Conservation (phyloP, 805 yeast species). For the Schizosaccharomyces lindneri region DNA sequence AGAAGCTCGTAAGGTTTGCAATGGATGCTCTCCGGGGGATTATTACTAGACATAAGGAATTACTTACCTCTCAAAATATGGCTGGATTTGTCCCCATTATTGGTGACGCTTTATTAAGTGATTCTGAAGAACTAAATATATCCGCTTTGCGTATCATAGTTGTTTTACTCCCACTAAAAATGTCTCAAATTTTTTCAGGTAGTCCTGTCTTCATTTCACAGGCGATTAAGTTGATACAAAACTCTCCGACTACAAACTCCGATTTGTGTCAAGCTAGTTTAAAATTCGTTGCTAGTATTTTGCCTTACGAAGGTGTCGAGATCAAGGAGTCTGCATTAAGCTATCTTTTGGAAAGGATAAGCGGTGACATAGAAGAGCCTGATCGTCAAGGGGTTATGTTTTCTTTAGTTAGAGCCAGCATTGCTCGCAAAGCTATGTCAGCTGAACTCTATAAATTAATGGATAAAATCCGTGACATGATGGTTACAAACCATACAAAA, state of each 20-base stretch:
- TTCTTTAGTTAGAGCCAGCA: slow-evolving; percentile 54
- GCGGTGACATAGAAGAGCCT: slow-evolving; percentile 79
- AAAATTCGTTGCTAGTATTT: slow-evolving; percentile 43
- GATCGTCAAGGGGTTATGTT: slow-evolving; percentile 71
- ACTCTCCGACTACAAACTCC: slow-evolving; percentile 50
- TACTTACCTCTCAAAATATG: slow-evolving; percentile 35
- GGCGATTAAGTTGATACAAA: slow-evolving; percentile 31
- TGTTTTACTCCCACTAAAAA: slow-evolving; percentile 33
- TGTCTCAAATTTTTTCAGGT: slow-evolving; percentile 23
- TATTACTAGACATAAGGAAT: slow-evolving; percentile 32
- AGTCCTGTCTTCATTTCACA: slow-evolving; percentile 11
- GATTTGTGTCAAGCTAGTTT: slow-evolving; percentile 62
- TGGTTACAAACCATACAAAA: slow-evolving; percentile 71
- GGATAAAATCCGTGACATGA: slow-evolving; percentile 47
- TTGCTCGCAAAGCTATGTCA: slow-evolving; percentile 44
- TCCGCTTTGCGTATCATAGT: slow-evolving; percentile 41
- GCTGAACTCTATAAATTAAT: slow-evolving; percentile 80
- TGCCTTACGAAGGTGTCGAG: slow-evolving; percentile 41
- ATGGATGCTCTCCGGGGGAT: slow-evolving; percentile 54
- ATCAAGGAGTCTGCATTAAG: slow-evolving; percentile 49
- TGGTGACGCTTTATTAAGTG: slow-evolving; percentile 24
- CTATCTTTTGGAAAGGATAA: slow-evolving; percentile 42
- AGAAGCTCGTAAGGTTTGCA: slow-evolving; percentile 47
- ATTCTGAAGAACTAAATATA: slow-evolving; percentile 52
- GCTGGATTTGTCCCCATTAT: slow-evolving; percentile 54